A percentile compares a stretch with the other conserved stretches of the same genome.
These are phyloP conservation scores for Neurospora sp. DNA, from an alignment of 495 filamentous ascomycete genomes.

Conservation along the genomic window DNA sequence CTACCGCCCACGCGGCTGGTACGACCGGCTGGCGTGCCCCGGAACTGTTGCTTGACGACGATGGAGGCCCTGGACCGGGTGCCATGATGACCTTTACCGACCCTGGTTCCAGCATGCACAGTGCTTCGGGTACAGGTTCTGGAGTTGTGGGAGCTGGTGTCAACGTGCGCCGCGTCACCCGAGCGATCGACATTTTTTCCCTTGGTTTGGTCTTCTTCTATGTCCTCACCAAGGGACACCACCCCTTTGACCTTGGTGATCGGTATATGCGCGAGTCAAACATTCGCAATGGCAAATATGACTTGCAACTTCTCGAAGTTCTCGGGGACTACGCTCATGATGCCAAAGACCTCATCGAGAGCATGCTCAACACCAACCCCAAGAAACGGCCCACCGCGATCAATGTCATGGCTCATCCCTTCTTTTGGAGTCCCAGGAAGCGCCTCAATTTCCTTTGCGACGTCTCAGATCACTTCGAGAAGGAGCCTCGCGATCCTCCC, in stretches of 20 bases:
- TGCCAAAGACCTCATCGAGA: conserved; percentile 71
- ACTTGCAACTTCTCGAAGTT: conserved; percentile 57
- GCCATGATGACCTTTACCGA: conserved; percentile 23
- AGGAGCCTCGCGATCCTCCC: conserved; percentile 71
- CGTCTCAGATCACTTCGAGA: conserved; percentile 90
- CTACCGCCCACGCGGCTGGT: conserved; percentile 85
- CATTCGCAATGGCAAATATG: conserved; percentile 77
- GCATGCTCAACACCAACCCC: conserved; percentile 71
- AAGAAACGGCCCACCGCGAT: conserved; percentile 60
- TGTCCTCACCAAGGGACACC: conserved; percentile 79
- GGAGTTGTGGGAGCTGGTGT: conserved; percentile 29
- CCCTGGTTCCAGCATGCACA: conserved; percentile 32
- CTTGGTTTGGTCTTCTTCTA: conserved; percentile 95
- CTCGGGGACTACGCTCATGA: conserved; percentile 78
- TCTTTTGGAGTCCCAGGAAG: conserved; percentile 88
- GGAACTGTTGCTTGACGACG: conserved; percentile 80
- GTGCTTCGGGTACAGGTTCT: conserved; percentile 30
- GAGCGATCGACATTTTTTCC: conserved; percentile 94
- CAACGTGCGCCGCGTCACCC: conserved; percentile 62
- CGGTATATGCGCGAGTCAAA: conserved; percentile 94
- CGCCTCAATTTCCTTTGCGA: conserved; percentile 85
- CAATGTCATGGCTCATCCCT: conserved; percentile 80
- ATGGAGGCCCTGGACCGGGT: conserved; percentile 21
- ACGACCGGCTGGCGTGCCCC: conserved; percentile 95
- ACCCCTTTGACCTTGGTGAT: conserved; percentile 90